A percentile compares a stretch with the other conserved stretches of the same genome.
Evolutionary conservation across 2,329 filamentous ascomycete genomes (phyloP).

Genomic region (Helicocarpus griseus): DNA sequence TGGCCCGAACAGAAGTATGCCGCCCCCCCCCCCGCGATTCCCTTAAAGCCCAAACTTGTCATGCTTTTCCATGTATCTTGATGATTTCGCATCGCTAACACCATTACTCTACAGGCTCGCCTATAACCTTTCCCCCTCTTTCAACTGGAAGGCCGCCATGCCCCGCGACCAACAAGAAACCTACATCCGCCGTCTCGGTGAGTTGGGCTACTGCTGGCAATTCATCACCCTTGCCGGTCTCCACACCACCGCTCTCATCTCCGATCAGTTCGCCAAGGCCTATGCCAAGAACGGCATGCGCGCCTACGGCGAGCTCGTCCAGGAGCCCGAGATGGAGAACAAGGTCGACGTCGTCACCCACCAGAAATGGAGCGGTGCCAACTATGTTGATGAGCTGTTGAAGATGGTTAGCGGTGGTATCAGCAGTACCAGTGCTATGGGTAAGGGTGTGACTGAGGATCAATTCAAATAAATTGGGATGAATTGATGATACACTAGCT

Average conservation of each 20-base stretch:
- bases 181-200: constrained; percentile 81
- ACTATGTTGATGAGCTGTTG: constrained; percentile 86
- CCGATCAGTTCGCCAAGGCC: constrained; percentile 75
- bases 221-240: constrained; percentile 97
- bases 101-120: constrained; percentile 55
- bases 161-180: constrained; percentile 85
- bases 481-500: too few species aligned
- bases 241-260: constrained; percentile 89
- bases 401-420: constrained; percentile 97
- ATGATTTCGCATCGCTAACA: too few species aligned
- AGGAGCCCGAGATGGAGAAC: constrained; percentile 91
- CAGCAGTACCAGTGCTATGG: constrained; percentile 89
- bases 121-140: constrained; percentile 96
- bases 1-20: constrained; percentile 93
- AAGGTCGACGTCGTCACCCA: constrained; percentile 94
- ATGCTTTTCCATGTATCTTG: constrained; percentile 1
- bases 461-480: constrained; percentile 62
- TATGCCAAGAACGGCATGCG: constrained; percentile 82
- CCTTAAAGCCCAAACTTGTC: background rate
- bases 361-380: constrained; percentile 97
- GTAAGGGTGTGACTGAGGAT: constrained; percentile 93
- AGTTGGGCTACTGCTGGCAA: constrained; percentile 96
- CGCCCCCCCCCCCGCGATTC: background rate
- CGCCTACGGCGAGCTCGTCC: constrained; percentile 91
- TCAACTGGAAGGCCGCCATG: constrained; percentile 99